Evolutionary conservation across 257 asterid genomes (phyloP).

Genomic region (Solanum corneliomulleri): DNA sequence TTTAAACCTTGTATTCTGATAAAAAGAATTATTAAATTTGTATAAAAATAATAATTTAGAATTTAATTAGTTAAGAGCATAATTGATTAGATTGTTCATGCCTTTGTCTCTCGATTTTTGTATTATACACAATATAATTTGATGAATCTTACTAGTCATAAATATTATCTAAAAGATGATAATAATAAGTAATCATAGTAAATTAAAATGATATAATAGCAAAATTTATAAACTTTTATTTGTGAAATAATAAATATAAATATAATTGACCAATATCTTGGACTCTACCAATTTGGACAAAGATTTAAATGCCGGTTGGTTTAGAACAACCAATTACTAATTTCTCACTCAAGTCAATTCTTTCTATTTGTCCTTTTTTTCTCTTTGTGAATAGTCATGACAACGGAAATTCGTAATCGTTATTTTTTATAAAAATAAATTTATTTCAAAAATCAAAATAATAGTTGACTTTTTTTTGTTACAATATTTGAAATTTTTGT

Average conservation of each 20-base stretch:
- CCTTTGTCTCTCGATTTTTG: background rate
- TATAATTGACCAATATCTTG: background rate
- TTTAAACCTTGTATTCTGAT: background rate
- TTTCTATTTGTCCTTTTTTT: background rate
- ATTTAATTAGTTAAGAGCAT: background rate
- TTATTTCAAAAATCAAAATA: background rate
- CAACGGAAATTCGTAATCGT: background rate
- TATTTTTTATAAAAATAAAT: background rate
- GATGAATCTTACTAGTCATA: background rate
- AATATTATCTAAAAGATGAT: background rate
- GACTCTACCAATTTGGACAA: background rate
- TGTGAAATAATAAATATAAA: background rate
- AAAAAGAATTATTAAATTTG: background rate
- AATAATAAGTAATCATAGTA: background rate
- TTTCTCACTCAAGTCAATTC: background rate
- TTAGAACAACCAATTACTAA: background rate
- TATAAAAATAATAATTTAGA: background rate
- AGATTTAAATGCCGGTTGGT: background rate
- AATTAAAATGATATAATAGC: background rate
- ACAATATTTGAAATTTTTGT: background rate
- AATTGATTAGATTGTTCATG: background rate
- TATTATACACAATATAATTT: background rate
- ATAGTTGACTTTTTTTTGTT: background rate
- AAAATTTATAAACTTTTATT: background rate
- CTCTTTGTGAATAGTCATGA: background rate